Base-by-base conservation (phyloP, 768 basidiomycete genomes). In the Paxillus rubicundulus region DNA sequence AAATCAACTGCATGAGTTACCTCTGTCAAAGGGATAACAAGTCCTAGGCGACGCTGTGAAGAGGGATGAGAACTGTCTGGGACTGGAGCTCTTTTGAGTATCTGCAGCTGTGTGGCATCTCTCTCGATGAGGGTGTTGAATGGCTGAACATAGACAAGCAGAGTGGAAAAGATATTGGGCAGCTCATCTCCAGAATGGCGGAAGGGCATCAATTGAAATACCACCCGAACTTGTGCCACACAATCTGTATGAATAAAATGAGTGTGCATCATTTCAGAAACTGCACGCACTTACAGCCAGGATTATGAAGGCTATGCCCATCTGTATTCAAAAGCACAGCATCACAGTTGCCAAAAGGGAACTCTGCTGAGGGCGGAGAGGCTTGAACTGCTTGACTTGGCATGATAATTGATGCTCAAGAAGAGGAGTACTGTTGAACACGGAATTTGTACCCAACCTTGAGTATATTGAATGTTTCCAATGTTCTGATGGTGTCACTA, bases 391-490 rank as follows among this genome's bases (percentile, higher is more conserved):
- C 61, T 45, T 61, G 48, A 13, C 59, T 46, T 16, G 61, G 55
- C n/a, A 63, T 18, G 21, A 62, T 40, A 5, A 49, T 49, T 33
- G 63, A 48, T 2, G 62, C 55, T 14, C 45, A 32, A 24, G 63
- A 60, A 24, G 59, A 61, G 1, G 61, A 54, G n/a, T 48, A 62
- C 5, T 48, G 33, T 48, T 71, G 69, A 28, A 71, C 45, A 2
- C 54, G 49, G 17, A 65, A 34, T 21, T 53, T 51, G 7, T 49
- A 58, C 71, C 70, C 67, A 12, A 71, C 27, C 27, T 8, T 28
- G 27, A 28, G 27, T 28, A 28, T 28, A 28, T 28, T 28, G 27
- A 28, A 28, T 28, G 27, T 28, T 28, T 28, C 27, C 27, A 28
- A 28, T 28, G 27, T 28, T 28, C 27, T 28, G 27, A 28, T 28